Conservation (phyloP, 2,329 filamentous ascomycete species). For the Fusarium caatingaense region DNA sequence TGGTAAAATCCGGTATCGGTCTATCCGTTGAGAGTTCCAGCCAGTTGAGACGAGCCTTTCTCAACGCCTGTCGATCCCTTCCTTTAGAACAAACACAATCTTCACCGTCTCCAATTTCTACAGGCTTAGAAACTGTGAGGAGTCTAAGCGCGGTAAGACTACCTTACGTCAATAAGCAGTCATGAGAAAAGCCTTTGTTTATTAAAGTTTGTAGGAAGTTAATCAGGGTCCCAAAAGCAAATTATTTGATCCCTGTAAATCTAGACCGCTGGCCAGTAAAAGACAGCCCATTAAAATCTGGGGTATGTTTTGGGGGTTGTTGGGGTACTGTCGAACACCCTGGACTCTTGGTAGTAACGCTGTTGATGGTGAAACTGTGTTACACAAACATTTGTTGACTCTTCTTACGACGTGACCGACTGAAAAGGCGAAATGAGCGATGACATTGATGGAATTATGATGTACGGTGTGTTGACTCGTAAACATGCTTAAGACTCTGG, state of each 20-base stretch:
- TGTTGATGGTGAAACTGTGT: conserved; percentile 5
- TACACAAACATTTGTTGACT: background rate
- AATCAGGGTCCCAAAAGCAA: background rate
- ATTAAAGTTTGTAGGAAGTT: background rate
- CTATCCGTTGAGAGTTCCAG: background rate
- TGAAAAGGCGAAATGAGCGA: background rate
- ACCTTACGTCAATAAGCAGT: background rate
- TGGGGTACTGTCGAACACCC: background rate
- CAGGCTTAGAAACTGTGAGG: background rate
- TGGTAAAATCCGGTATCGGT: conserved; percentile 12
- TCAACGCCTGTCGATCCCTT: conserved; percentile 11
- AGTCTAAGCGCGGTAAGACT: background rate
- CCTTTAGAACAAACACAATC: background rate
- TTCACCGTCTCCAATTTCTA: conserved; percentile 17
- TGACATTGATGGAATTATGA: background rate
- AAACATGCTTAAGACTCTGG: background rate
- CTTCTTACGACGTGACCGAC: background rate
- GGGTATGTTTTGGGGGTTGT: conserved; percentile 30
- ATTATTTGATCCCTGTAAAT: conserved; percentile 18
- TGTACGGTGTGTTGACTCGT: background rate
- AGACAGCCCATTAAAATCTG: conserved; percentile 23
- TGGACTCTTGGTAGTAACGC: background rate
- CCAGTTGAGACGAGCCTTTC: background rate
- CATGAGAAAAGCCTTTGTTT: background rate
- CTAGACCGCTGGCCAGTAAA: conserved; percentile 10